Evolutionary conservation across 1,284 basidiomycete species (phyloP), one percentile per base, ranked within the genome.

Genomic region (Ganoderma boninense): DNA sequence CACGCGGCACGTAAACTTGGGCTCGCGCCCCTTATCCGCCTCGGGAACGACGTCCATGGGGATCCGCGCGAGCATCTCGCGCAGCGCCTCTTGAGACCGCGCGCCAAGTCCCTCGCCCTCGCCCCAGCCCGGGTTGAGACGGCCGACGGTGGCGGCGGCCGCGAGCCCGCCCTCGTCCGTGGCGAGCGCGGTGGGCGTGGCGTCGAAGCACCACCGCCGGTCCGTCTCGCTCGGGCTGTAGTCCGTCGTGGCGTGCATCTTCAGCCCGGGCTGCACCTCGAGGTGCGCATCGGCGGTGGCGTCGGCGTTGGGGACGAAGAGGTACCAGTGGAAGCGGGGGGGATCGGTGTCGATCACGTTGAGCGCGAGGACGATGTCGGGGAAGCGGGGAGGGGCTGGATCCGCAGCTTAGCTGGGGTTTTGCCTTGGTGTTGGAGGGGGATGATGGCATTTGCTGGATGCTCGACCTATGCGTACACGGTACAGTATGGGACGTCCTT

Each of bases 271-370:
- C 18, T 61, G 16, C 18, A 43, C 18, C 14, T 29, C 26, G 16
- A 35, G 29, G 0, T 18, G 6, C n/a, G 60, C 18, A 32, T 32
- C 35, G 1, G 68, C 38, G 32, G 44, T 18, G n/a, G n/a, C n/a
- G n/a, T n/a, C n/a, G 38, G 70, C 54, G 18, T 68, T 46, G 23
- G 71, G 68, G 38, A 72, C 54, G 60, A 69, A 72, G 42, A 72
- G 44, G 59, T 64, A 69, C 71, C 71, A 72, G 62, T 72, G 68
- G 49, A 72, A 69, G 43, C 66, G 62, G 29, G 71, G 65, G n/a
- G 68, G 68, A 23, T 56, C 67, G 14, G 71, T 70, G 66, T 65
- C 68, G 66, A 72, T 72, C 38, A 72, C 64, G 62, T 72, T 66
- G 46, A 72, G 68, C 11, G 68, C 64, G 42, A 72, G 64, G n/a